Evolutionary conservation across 257 asterid genomes (phyloP), one percentile per base, ranked within the genome.

Genomic region (Solanum pinnatisectum): DNA sequence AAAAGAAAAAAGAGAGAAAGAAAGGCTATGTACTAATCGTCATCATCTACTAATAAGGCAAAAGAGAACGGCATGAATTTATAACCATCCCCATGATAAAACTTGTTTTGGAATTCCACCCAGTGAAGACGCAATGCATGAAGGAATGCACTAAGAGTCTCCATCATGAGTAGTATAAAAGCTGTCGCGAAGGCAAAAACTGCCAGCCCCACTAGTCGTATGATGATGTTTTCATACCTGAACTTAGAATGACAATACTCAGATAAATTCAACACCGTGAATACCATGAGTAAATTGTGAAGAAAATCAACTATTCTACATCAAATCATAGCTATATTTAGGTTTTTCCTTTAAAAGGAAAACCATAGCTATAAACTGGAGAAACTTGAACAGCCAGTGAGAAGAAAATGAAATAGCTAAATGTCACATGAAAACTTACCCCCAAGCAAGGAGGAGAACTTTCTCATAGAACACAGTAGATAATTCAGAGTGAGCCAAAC

Each of bases 121-220:
- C 98, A 95, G 87, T 96, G 99, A 86, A 96, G 98, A 88, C 98
- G 98, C 90, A 96, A 90, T 42, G 98, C 97, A 33, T 96, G 99
- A 89, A 96, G 98, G 91, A 96, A 95, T 86, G 99, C 99, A 88
- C 99, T 96, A 44, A 95, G 98, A 36, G 96, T 94, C 86, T 96
- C 99, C 99, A 96, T 96, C 97, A 95, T 94, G 83, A 96, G 98
- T 65, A 96, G 94, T 87, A 96, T 91, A 88, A 95, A 95, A 40
- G 96, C 96, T 44, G 98, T 96, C 37, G 98, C 99, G 86, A 96
- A 96, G 87, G 95, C 94, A 89, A 96, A 96, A 87, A 96, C 98
- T 65, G 92, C 96, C 90, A 96, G 91, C 87, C 98, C 99, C 79
- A 92, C 91, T 85, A 95, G 87, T 25, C 98, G 95, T 88, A 96